Evolutionary conservation across 805 yeast species (phyloP), one percentile per base, ranked within the genome.

Genomic region (Pichia californica): DNA sequence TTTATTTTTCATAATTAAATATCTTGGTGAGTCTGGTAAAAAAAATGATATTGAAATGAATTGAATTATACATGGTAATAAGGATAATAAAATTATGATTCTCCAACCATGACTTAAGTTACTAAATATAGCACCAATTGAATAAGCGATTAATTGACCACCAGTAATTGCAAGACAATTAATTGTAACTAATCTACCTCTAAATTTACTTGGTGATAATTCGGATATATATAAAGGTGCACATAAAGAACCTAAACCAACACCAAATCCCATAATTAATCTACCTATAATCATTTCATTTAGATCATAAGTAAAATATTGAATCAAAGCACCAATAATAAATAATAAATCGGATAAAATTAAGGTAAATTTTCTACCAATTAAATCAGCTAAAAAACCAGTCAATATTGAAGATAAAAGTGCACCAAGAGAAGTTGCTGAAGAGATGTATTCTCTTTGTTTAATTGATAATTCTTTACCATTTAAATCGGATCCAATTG

Each of bases 381-480:
- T 44, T 16, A 66, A 45, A 50, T 76, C 77, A 33, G 79, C 79
- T 30, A 70, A 40, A 1, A 68, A 51, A 5, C 81, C 81, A 10
- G 78, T 77, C 31, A 66, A 38, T 4, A 73, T 34, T 16, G 78
- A 72, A 5, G 79, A 77, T 6, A 74, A 28, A 36, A 76, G 58
- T 1, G 81, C 81, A 16, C 81, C 81, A 19, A 74, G 57, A 2
- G 80, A 74, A 2, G 81, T 76, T 18, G 76, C 77, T 5, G 76
- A 68, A 0, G 80, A 74, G 40, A 76, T 73, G 52, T 68, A 63
- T 54, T 76, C 95, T 63, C 87, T 83, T 52, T 88, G 81, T 36
- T 95, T 94, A 44, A 77, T 74, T 0, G 88, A 69, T 41, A 89
- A 70, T 0, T 60, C 55, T 43, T 71, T 70, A 51, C 76, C 76